These are phyloP conservation scores for Leishmania turanica DNA, from an alignment of 208 protist genomes.

Conservation along the genomic window DNA sequence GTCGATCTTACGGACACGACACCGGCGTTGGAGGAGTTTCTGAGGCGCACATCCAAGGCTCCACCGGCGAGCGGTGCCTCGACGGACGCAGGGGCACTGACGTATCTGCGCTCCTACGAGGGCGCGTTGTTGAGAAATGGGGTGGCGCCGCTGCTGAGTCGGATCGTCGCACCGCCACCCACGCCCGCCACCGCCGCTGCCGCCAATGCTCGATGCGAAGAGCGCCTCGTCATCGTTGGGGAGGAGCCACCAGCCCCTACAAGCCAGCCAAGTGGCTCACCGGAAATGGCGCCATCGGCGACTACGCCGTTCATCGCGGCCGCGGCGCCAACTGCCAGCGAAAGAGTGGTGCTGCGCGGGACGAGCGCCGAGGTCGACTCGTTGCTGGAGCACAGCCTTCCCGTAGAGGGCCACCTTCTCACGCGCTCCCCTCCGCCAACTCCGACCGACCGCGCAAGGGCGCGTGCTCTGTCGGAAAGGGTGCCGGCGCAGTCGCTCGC, in stretches of 20 bases:
- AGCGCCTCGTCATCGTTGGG: neutral
- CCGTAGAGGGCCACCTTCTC: conserved; percentile 11
- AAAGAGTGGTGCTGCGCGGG: neutral
- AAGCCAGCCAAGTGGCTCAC: neutral
- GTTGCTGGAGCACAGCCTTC: conserved; percentile 26
- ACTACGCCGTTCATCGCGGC: neutral
- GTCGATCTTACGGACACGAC: conserved; percentile 34
- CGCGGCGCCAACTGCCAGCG: neutral
- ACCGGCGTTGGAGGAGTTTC: conserved; percentile 40
- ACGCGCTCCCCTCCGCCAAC: neutral
- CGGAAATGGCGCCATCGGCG: neutral
- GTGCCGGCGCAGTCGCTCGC: neutral
- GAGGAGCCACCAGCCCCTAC: neutral
- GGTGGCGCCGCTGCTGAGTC: neutral
- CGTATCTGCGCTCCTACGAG: conserved; percentile 24
- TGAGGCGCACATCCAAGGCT: conserved; percentile 22
- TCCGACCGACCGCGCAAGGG: neutral
- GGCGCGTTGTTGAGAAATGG: neutral
- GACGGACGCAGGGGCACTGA: conserved; percentile 23
- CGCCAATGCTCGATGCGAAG: neutral
- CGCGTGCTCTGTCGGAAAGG: neutral
- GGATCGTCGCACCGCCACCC: neutral
- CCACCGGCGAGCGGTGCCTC: neutral
- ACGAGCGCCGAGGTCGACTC: neutral
- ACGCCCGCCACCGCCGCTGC: neutral